Conservation (phyloP, 305 asterid species). For the Caryopteris hybrid region DNA sequence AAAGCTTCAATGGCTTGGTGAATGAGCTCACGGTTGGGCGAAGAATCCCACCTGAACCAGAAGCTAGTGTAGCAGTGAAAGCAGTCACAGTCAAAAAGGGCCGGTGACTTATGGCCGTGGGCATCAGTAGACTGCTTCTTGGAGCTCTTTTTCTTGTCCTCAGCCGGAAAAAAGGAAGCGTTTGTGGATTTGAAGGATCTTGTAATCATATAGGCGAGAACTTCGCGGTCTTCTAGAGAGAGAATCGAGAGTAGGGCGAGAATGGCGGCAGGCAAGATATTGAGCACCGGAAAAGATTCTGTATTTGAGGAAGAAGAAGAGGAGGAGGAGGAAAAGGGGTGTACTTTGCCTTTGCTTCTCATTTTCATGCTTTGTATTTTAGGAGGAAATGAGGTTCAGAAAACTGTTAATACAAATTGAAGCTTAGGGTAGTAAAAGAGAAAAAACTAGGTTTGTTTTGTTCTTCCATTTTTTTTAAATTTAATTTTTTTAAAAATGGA, state of each 20-base stretch:
- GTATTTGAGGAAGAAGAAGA: constrained; percentile 18
- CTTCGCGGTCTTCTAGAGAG: constrained; percentile 54
- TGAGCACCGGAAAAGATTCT: constrained; percentile 31
- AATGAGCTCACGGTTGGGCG: constrained; percentile 54
- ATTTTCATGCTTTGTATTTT: constrained; percentile 23
- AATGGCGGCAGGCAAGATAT: constrained; percentile 55
- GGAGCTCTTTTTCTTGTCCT: constrained; percentile 13
- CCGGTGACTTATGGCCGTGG: constrained; percentile 24
- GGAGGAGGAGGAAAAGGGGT: constrained; percentile 58
- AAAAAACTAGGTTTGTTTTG: too few species aligned
- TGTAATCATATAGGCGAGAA: constrained; percentile 57
- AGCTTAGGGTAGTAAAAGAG: too few species aligned
- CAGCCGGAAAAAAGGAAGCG: constrained; percentile 16
- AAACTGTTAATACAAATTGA: too few species aligned
- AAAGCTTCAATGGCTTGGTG: constrained; percentile 61
- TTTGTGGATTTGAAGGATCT: constrained; percentile 45
- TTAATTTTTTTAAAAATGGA: background rate
- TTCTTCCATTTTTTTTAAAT: background rate
- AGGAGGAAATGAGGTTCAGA: constrained; percentile 3
- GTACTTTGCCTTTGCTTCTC: constrained; percentile 74
- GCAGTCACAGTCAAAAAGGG: constrained; percentile 64
- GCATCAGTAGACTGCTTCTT: constrained; percentile 8
- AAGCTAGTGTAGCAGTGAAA: constrained; percentile 57
- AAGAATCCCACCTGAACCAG: constrained; percentile 57
- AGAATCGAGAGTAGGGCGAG: constrained; percentile 41